Conservation (phyloP, 768 basidiomycete species). For the Pilatotrama ljubarskyi region DNA sequence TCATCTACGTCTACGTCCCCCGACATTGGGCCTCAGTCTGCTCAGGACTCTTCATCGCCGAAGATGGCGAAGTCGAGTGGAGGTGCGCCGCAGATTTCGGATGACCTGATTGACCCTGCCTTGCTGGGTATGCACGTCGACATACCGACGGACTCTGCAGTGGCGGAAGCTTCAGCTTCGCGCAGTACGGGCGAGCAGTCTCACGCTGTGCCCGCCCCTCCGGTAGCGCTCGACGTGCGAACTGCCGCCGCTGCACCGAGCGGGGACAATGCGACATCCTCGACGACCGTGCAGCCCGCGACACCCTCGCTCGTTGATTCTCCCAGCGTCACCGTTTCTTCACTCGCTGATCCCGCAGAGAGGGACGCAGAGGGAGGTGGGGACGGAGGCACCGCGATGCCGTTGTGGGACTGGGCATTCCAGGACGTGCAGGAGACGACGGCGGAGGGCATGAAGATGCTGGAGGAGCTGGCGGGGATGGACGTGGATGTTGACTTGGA, state of each 20-base stretch:
- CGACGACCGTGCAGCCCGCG: constrained; percentile 8
- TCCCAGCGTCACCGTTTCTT: constrained; percentile 22
- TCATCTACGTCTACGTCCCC: background rate
- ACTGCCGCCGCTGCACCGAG: background rate
- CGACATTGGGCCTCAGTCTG: background rate
- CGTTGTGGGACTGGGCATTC: constrained; percentile 28
- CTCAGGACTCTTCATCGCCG: background rate
- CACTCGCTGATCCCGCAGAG: constrained; percentile 21
- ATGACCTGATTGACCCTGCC: constrained; percentile 27
- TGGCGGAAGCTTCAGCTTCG: background rate
- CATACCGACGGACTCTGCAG: background rate
- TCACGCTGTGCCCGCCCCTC: background rate
- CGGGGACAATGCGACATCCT: background rate
- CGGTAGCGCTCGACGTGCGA: background rate
- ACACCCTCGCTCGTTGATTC: constrained; percentile 28
- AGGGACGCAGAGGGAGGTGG: background rate
- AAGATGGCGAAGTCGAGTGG: background rate
- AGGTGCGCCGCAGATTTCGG: constrained; percentile 3
- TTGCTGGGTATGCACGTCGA: constrained; percentile 18
- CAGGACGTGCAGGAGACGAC: constrained; percentile 15
- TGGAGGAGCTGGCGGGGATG: constrained; percentile 19
- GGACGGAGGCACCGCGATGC: constrained; percentile 26
- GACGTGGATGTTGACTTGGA: constrained; percentile 11
- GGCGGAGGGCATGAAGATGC: constrained; percentile 10
- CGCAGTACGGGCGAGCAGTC: background rate